Percentiles rank a stretch among this genome's conserved stretches.
These are phyloP conservation scores for Crithidia fasciculata DNA, from an alignment of 208 protist species.

Conservation along the genomic window DNA sequence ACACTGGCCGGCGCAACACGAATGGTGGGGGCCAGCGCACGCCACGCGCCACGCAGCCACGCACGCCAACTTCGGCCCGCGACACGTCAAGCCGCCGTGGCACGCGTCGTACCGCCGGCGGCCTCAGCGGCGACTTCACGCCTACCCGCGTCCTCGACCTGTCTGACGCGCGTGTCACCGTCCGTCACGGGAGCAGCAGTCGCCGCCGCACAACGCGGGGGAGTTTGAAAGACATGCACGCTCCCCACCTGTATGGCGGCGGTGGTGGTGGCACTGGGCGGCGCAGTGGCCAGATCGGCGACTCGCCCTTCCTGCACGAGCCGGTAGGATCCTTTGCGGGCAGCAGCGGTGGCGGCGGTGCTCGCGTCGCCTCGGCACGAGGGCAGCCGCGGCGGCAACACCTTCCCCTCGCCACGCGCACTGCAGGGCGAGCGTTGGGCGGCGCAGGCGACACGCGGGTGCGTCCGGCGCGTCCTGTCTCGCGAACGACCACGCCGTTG, in stretches of 20 bases:
- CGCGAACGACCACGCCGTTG: constrained; percentile 22
- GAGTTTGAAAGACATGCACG: constrained; percentile 28
- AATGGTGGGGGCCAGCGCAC: constrained; percentile 3
- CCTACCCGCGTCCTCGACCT: constrained; percentile 32
- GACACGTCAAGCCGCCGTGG: constrained; percentile 13
- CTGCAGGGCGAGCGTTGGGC: constrained; percentile 42
- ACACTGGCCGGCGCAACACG: constrained; percentile 5
- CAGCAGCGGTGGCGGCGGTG: not conserved
- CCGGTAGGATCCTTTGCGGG: constrained; percentile 11
- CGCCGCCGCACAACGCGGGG: constrained; percentile 26
- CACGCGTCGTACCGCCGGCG: constrained; percentile 17
- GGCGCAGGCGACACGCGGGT: not conserved
- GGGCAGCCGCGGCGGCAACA: constrained; percentile 26
- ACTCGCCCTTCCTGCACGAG: constrained; percentile 17
- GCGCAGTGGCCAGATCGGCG: constrained; percentile 24
- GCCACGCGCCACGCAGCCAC: constrained; percentile 17
- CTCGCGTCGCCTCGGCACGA: not conserved
- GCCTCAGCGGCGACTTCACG: constrained; percentile 22
- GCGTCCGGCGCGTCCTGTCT: constrained; percentile 16
- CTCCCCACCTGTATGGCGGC: constrained; percentile 33
- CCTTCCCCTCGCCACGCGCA: constrained; percentile 33
- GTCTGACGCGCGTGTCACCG: constrained; percentile 26
- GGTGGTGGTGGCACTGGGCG: constrained; percentile 4
- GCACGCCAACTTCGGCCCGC: constrained; percentile 16
- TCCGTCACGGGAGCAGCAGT: constrained; percentile 23